Base-by-base conservation (phyloP, 106 monocot species). In the Vanilla planifolia region DNA sequence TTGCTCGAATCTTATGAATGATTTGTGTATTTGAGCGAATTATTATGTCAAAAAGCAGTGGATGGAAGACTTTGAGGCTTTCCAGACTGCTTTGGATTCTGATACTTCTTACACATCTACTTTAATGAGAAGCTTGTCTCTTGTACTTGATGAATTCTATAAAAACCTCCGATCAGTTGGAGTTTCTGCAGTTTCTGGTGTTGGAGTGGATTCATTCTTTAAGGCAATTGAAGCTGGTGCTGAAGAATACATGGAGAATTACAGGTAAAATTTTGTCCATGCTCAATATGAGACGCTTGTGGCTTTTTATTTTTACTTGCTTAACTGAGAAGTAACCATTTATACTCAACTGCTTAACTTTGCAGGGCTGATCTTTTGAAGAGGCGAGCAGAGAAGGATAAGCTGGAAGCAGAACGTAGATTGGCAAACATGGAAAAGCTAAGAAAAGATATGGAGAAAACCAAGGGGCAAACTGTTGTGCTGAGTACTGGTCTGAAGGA, bases 21-120 rank as follows among this genome's bases (percentile, higher is more conserved):
- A 6, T 28, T 33, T 7, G 33, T 6, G 19, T 10, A 34, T 35
- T 1, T 34, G 34, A 34, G 8, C 3, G 0, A 56, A 56, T 10
- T 8, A 19, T 56, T 19, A 7, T 57, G 16, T 8, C 6, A 51
- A 48, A n/a, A n/a, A 66, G 42, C 67, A 91, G 96, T 98, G 96
- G 96, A 98, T 98, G 91, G 63, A 91, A 69, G 96, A 98, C 70
- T 92, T 91, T 68, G 96, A 98, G 64, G 88, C 84, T 36, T 98
- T 92, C 64, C 81, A 84, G 53, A 64, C 79, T 26, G 84, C 96
- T 25, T 8, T 88, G 17, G 91, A 98, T 16, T 51, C 79, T 27
- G 87, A 98, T 64, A 50, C 78, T 33, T 88, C 96, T 10, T 98
- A 91, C 63, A 73, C 84, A 26, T 74, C 96, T 39, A 82, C 84